Evolutionary conservation across 1,139 yeast genomes (phyloP).

Genomic region (Candida glucosophila): DNA sequence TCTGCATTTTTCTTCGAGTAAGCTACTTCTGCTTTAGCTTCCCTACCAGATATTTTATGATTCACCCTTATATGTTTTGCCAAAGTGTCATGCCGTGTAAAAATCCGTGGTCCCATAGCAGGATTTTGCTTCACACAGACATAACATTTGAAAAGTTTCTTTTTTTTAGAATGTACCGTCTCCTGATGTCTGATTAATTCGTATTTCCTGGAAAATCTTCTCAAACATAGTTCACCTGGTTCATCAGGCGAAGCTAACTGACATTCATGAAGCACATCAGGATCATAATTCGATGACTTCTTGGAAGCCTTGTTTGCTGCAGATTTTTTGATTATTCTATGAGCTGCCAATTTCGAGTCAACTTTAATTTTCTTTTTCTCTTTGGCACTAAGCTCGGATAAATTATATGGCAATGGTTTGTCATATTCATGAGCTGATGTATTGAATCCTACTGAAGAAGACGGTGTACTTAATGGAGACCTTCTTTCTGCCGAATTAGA

Average conservation of each 20-base stretch:
- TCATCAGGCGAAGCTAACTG: conserved; percentile 40
- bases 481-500: conserved; percentile 6
- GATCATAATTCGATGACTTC: conserved; percentile 40
- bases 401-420: conserved; percentile 16
- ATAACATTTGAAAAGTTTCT: conserved; percentile 79
- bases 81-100: conserved; percentile 89
- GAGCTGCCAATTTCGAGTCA: conserved; percentile 23
- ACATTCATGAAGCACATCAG: conserved; percentile 43
- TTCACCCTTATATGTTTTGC: conserved; percentile 89
- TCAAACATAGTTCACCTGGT: conserved; percentile 55
- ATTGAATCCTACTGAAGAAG: conserved; percentile 10
- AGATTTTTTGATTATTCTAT: conserved; percentile 18
- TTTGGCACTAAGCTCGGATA: conserved; percentile 13
- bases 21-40: conserved; percentile 50
- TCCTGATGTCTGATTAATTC: conserved; percentile 94
- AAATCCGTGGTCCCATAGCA: conserved; percentile 53
- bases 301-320: conserved; percentile 17
- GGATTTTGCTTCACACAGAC: conserved; percentile 66
- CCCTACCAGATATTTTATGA: conserved; percentile 64
- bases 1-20: conserved; percentile 41
- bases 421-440: conserved; percentile 19
- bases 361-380: conserved; percentile 17
- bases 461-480: conserved; percentile 9
- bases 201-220: conserved; percentile 87
- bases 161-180: conserved; percentile 85